phyloP scores from a whole-genome alignment of 495 filamentous ascomycete genomes.

The Aspergillus ostianus region DNA sequence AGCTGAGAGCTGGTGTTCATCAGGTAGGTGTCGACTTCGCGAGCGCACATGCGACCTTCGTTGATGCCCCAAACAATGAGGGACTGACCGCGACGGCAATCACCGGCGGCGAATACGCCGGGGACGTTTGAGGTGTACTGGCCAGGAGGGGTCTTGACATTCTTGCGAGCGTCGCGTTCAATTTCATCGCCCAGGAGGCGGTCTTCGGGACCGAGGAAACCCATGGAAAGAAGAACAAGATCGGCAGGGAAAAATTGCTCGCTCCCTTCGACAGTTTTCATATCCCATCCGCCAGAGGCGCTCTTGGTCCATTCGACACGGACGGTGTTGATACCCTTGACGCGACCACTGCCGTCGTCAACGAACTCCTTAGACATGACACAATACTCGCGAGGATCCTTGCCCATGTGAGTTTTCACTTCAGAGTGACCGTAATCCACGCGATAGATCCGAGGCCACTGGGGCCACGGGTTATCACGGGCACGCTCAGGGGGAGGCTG shows the following conservation, averaged over 20 bases:
- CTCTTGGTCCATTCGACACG: constrained; percentile 97
- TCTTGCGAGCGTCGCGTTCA: constrained; percentile 92
- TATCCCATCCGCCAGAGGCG: constrained; percentile 92
- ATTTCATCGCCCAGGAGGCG: constrained; percentile 82
- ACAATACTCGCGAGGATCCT: constrained; percentile 97
- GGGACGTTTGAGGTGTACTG: constrained; percentile 85
- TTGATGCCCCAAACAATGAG: constrained; percentile 99
- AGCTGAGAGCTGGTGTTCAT: constrained; percentile 71
- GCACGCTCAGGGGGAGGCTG: constrained; percentile 93
- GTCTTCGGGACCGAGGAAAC: constrained; percentile 95
- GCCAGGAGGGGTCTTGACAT: constrained; percentile 92
- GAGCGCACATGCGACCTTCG: constrained; percentile 90
- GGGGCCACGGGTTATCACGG: constrained; percentile 97
- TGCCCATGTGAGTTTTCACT: constrained; percentile 95
- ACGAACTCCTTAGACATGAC: constrained; percentile 99
- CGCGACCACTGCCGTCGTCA: constrained; percentile 81
- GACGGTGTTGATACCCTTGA: constrained; percentile 96
- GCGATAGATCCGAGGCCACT: constrained; percentile 98
- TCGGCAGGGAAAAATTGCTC: constrained; percentile 98
- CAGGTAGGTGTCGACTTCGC: constrained; percentile 91
- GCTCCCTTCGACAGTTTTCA: constrained; percentile 95
- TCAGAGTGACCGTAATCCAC: constrained; percentile 97
- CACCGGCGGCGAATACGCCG: constrained; percentile 93
- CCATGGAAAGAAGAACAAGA: constrained; percentile 95
- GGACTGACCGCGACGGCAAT: constrained; percentile 94